A percentile compares a stretch with the other conserved stretches of the same genome.
These are phyloP conservation scores for Circinella minor DNA, from an alignment of 371 early-diverging fungal genomes.

Conservation along the genomic window DNA sequence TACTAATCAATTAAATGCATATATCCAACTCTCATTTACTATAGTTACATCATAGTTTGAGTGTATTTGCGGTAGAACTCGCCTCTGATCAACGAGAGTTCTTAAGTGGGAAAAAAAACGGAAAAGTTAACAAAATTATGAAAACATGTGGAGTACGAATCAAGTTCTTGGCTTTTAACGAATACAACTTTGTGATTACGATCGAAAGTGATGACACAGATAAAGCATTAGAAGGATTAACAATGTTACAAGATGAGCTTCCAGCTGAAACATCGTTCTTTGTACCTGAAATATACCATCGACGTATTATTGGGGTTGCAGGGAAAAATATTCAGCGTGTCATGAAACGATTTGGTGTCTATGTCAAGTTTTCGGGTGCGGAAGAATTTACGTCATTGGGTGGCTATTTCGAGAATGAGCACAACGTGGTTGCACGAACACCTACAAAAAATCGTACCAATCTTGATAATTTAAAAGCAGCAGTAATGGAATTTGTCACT, in stretches of 20 bases:
- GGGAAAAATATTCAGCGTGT: slow-evolving; percentile 90
- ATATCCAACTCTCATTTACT: background rate
- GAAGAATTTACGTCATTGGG: slow-evolving; percentile 71
- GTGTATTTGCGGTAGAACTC: slow-evolving; percentile 54
- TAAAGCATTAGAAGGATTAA: slow-evolving; percentile 61
- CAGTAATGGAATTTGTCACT: slow-evolving; percentile 68
- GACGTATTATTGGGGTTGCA: slow-evolving; percentile 87
- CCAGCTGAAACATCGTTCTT: slow-evolving; percentile 81
- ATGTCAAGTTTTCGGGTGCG: slow-evolving; percentile 83
- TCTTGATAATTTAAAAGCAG: slow-evolving; percentile 59
- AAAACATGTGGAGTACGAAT: slow-evolving; percentile 64
- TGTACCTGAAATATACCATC: slow-evolving; percentile 84
- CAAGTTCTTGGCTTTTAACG: slow-evolving; percentile 56
- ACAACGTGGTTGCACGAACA: slow-evolving; percentile 82
- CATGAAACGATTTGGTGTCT: slow-evolving; percentile 91
- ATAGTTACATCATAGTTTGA: slow-evolving; percentile 17
- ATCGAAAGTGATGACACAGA: slow-evolving; percentile 50
- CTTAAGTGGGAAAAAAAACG: slow-evolving; percentile 89
- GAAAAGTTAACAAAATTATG: slow-evolving; percentile 87
- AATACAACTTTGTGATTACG: slow-evolving; percentile 72
- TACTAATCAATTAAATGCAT: background rate
- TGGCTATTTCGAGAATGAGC: slow-evolving; percentile 72
- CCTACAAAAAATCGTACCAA: slow-evolving; percentile 72
- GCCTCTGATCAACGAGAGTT: slow-evolving; percentile 81
- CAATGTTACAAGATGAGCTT: slow-evolving; percentile 71